These are phyloP conservation scores for Exophiala phaeomuriformis DNA, from an alignment of 2,329 filamentous ascomycete species.

Conservation along the genomic window DNA sequence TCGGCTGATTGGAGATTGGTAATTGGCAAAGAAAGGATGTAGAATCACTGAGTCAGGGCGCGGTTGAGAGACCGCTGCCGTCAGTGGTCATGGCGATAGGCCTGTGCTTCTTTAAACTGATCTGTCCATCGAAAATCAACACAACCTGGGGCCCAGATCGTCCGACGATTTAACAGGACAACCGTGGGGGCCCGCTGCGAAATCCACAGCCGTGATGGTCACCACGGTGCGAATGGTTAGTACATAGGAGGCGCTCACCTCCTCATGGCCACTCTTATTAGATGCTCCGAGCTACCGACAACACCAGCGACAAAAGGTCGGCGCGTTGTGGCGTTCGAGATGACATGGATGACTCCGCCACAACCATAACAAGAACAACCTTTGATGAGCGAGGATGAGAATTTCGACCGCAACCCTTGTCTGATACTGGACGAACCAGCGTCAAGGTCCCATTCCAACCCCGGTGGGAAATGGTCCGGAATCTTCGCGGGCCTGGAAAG, in stretches of 20 bases:
- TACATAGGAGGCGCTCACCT: neutral
- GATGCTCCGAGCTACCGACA: neutral
- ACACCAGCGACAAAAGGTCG: constrained; percentile 16
- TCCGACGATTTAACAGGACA: constrained; percentile 5
- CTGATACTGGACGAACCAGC: constrained; percentile 12
- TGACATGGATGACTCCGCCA: constrained; percentile 8
- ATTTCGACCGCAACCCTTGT: constrained; percentile 6
- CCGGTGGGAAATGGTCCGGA: constrained; percentile 12
- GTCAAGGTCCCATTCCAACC: constrained; percentile 9
- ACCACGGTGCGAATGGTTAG: neutral
- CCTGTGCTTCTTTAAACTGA: constrained; percentile 13
- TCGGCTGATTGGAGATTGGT: constrained; percentile 5
- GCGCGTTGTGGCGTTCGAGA: constrained; percentile 16
- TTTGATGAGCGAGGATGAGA: constrained; percentile 8
- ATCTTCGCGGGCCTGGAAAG: constrained; percentile 17
- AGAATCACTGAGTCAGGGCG: neutral
- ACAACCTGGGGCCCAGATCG: constrained; percentile 17
- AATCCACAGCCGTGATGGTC: neutral
- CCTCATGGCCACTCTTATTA: neutral
- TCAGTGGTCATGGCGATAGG: constrained; percentile 6
- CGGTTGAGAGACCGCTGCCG: constrained; percentile 3
- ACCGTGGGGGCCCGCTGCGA: neutral
- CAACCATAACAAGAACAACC: constrained; percentile 2
- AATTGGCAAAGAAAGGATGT: constrained; percentile 5
- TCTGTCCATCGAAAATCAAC: constrained; percentile 17